Percentiles rank a stretch among this genome's conserved stretches.
Conservation (phyloP, 1,284 basidiomycete genomes). For the Cryptococcus maquisensis region DNA sequence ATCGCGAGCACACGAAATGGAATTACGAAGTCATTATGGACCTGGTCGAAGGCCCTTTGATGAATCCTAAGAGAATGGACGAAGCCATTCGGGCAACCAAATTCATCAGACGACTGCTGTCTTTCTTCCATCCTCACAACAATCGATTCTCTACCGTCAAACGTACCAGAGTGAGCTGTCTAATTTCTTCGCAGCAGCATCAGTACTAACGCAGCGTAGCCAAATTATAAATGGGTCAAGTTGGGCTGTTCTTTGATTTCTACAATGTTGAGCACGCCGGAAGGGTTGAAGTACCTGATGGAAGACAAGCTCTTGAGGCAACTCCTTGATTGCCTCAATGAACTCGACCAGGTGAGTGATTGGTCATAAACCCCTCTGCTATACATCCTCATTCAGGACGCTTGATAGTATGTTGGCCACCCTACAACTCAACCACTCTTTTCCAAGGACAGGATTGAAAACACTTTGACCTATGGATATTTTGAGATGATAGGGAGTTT, state of each 20-base stretch:
- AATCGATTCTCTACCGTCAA: slow-evolving; percentile 80
- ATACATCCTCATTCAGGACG: not conserved
- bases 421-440: slow-evolving; percentile 67
- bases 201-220: slow-evolving; percentile 48
- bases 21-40: slow-evolving; percentile 84
- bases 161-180: slow-evolving; percentile 60
- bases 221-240: slow-evolving; percentile 75
- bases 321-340: slow-evolving; percentile 80
- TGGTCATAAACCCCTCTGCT: not conserved
- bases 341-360: slow-evolving; percentile 79
- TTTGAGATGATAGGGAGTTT: slow-evolving; percentile 92
- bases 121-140: slow-evolving; percentile 87
- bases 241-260: slow-evolving; percentile 76
- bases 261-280: slow-evolving; percentile 75
- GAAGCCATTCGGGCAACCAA: slow-evolving; percentile 88
- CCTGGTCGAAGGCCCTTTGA: slow-evolving; percentile 83
- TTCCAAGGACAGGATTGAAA: slow-evolving; percentile 73
- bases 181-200: not conserved
- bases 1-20: slow-evolving; percentile 90
- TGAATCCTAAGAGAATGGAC: slow-evolving; percentile 89
- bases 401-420: slow-evolving; percentile 42
- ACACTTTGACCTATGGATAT: slow-evolving; percentile 85
- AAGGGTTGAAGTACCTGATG: slow-evolving; percentile 75
- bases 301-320: slow-evolving; percentile 87
- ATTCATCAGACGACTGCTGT: slow-evolving; percentile 79